Evolutionary conservation across 805 yeast genomes (phyloP), one percentile per base, ranked within the genome.

Genomic region (Babjeviella inositovora): DNA sequence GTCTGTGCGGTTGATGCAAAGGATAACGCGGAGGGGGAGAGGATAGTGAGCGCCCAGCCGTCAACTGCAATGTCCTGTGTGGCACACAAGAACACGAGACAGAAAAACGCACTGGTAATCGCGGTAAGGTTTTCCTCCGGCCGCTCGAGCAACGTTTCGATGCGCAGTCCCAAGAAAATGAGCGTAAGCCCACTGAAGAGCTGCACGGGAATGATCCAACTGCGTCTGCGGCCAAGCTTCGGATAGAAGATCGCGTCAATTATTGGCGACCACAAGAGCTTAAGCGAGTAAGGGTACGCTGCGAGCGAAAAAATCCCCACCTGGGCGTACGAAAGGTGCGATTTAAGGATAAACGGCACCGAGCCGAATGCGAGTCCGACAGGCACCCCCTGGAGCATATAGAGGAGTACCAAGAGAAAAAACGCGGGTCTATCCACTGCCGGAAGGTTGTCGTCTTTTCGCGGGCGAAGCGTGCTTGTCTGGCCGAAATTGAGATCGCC

Each of bases 41-140:
- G 55, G 18, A 87, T 70, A 2, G 95, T 90, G 39, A 90, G 53
- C 0, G 97, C 96, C 98, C 98, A 90, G 7, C 98, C 97, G 50
- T 90, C 98, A 12, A 90, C 98, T 1, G 98, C 97, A 26, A 90
- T 90, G 43, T 90, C 98, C 47, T 90, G 98, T 1, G 98, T 87
- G 1, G 97, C 96, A 51, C 96, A 85, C 29, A 85, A 57, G 28
- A 87, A 66, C 15, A 90, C 90, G 28, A 90, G 53, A 12, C 69
- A 32, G 37, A 85, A 79, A 47, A 90, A 90, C 27, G 69, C 59
- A 23, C 55, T 34, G 0, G 97, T 81, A 30, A 90, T 64, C 3
- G 48, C 41, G 8, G 50, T 38, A 28, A 82, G 50, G 32, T 71
- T 55, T 14, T 45, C 34, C 15, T 52, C 44, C 0, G 84, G 70